These are phyloP conservation scores for Sphaerulina vaccinii DNA, from an alignment of 2,329 filamentous ascomycete species.

Conservation along the genomic window DNA sequence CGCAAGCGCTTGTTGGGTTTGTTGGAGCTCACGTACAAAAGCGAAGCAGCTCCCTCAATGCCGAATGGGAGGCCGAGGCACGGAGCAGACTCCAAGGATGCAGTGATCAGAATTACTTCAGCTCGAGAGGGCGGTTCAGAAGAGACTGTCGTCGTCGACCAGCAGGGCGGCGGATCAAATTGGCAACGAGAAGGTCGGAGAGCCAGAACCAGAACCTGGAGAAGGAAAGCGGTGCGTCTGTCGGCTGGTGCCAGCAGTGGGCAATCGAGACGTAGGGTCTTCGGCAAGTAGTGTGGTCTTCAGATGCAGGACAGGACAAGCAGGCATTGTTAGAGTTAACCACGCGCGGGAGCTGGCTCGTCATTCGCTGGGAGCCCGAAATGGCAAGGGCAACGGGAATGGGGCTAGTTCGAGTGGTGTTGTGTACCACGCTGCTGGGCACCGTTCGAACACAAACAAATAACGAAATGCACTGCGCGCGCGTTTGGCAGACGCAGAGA, in stretches of 20 bases:
- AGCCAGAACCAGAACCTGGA: background rate
- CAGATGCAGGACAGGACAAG: conserved; percentile 4
- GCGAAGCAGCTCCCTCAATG: background rate
- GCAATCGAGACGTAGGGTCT: background rate
- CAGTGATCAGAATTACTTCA: background rate
- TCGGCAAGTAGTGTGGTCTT: background rate
- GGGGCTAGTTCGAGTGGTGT: background rate
- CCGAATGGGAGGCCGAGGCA: background rate
- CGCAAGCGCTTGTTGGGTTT: background rate
- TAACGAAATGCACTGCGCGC: no score
- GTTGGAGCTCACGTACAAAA: background rate
- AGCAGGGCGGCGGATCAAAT: background rate
- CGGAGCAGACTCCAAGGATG: background rate
- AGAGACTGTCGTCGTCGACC: background rate
- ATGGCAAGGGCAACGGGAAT: conserved; percentile 4
- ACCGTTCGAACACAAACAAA: no score
- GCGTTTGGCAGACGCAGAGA: no score
- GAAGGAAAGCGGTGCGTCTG: background rate
- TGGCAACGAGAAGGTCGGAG: background rate
- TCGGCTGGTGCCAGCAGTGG: background rate
- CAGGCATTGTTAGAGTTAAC: conserved; percentile 11
- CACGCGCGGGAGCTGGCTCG: conserved; percentile 1
- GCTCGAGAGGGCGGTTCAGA: no score
- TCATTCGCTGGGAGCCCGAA: conserved; percentile 4
- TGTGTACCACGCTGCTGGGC: background rate